Base-by-base conservation (phyloP, 169 alveolate species). In the Cystoisospora suis region DNA sequence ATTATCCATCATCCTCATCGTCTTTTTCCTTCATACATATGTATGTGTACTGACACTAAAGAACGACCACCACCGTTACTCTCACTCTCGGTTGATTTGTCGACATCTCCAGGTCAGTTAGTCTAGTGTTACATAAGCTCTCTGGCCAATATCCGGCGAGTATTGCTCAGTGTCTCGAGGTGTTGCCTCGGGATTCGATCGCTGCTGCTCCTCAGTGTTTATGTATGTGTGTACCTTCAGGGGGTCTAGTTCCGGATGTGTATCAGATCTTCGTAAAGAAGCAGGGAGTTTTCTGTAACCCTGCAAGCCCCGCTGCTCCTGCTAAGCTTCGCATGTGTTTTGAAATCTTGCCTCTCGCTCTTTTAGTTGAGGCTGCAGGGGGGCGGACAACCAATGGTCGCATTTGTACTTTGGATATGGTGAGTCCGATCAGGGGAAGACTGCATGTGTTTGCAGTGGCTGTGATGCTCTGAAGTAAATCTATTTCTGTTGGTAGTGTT, bases 211-310 rank as follows among this genome's bases (percentile, higher is more conserved):
- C 23, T 12, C 20, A 4, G 75, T 4, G 5, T 40, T 1, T 38
- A 17, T 81, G 61, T 3, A 3, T 36, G 46, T 49, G 34, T 27
- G 27, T 61, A 2, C 27, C 45, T 53, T 56, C 97, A 81, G 98
- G 98, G 0, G 98, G 97, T 47, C 94, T 96, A 94, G 98, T 95
- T 7, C 98, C 98, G 34, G 98, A 97, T 87, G 94, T 95, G 46
- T 97, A 95, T 90, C 96, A 96, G 85, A 85, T 97, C 77, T 96
- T 97, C 91, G 86, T 88, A 32, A 97, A 97, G 93, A 94, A 94
- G 27, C 94, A 93, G 32, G 98, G 98, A 1, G 94, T 95, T 69
- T 97, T 95, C 92, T 91, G 95, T 77, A 93, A 89, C 87, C 95
- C 96, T 36, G 93, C 95, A 27, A 89, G 94, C 83, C 56, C 36